Percentiles rank a stretch among this genome's conserved stretches.
These are phyloP conservation scores for Tuber magnatum DNA, from an alignment of 495 filamentous ascomycete species.

Conservation along the genomic window DNA sequence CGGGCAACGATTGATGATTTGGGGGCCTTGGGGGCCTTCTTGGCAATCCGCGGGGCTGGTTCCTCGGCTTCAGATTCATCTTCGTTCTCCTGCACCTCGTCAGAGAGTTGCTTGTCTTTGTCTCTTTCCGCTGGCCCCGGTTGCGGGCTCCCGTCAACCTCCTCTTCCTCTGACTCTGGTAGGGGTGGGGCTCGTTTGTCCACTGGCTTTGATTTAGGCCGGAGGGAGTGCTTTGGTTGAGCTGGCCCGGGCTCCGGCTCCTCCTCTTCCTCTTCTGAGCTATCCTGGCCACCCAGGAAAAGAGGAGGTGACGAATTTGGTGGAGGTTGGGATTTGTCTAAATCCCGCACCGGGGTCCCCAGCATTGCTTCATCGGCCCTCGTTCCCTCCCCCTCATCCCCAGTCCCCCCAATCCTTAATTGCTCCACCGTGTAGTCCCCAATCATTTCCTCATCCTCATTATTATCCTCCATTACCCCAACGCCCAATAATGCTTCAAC, in stretches of 20 bases:
- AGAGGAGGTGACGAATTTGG: not conserved
- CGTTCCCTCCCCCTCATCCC: slow-evolving; percentile 4
- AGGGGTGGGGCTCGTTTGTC: slow-evolving; percentile 5
- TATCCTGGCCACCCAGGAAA: not conserved
- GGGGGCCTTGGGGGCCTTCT: not conserved
- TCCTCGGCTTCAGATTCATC: not conserved
- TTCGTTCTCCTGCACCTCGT: not conserved
- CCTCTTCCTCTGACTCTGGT: slow-evolving; percentile 2
- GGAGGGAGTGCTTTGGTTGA: not conserved
- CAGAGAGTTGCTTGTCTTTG: not conserved
- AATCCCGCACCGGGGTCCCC: not conserved
- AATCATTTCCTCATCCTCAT: slow-evolving; percentile 1
- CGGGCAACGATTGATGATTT: slow-evolving; percentile 1
- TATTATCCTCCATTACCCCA: not conserved
- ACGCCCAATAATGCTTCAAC: not conserved
- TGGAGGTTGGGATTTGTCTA: not conserved
- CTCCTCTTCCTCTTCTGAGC: slow-evolving; percentile 9
- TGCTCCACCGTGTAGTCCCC: slow-evolving; percentile 3
- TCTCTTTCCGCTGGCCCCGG: not conserved
- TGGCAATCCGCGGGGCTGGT: not conserved
- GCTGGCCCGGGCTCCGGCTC: not conserved
- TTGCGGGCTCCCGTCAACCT: not conserved
- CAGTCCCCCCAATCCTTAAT: slow-evolving; percentile 2
- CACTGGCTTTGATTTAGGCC: not conserved
- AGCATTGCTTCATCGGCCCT: not conserved